These are phyloP conservation scores for Phytophthora niederhauseri DNA, from an alignment of 352 stramenopile genomes.

Conservation along the genomic window DNA sequence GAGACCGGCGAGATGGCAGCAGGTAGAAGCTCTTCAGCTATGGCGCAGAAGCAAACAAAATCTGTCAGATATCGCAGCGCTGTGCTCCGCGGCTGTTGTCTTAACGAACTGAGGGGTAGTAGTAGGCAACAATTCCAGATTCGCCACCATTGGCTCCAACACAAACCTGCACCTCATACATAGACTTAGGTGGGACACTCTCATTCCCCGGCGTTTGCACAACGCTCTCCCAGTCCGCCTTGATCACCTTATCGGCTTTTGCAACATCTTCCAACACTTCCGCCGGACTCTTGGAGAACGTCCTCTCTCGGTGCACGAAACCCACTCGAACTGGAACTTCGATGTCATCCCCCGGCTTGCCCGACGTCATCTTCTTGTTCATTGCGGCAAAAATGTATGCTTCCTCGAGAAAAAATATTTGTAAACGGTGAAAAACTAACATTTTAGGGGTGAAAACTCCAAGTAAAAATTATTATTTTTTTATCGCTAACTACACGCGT, in stretches of 20 bases:
- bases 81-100: background rate
- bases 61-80: background rate
- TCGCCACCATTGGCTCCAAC: background rate
- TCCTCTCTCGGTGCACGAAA: background rate
- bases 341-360: background rate
- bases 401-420: too few species aligned
- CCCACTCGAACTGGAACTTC: background rate
- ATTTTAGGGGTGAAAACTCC: too few species aligned
- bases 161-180: background rate
- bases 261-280: background rate
- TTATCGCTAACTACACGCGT: too few species aligned
- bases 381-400: background rate
- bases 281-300: background rate
- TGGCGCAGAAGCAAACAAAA: too few species aligned
- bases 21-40: background rate
- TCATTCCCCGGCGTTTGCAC: background rate
- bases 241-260: background rate
- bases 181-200: background rate
- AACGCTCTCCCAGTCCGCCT: background rate
- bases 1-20: background rate
- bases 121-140: background rate
- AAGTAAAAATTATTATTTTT: too few species aligned
- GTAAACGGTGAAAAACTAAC: too few species aligned
- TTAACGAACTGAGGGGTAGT: background rate
- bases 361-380: background rate